phyloP scores from a whole-genome alignment of 2,329 filamentous ascomycete species.

The Penicillium thymicola region DNA sequence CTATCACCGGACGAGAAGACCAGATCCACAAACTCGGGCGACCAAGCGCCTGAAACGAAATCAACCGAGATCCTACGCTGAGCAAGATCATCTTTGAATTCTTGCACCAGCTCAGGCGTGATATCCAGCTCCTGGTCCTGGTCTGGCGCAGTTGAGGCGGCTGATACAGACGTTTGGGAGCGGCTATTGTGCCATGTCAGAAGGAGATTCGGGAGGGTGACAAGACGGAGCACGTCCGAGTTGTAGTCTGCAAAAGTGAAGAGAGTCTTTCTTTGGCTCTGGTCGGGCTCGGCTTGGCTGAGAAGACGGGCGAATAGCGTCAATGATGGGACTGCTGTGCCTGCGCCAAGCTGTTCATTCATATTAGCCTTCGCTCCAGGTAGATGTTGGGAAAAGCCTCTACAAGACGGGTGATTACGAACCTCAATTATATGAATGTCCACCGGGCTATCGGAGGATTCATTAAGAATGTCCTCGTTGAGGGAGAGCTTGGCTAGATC shows the following conservation, averaged over 20 bases:
- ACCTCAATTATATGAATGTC: conserved; percentile 44
- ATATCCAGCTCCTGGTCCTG: conserved; percentile 47
- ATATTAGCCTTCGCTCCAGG: background rate
- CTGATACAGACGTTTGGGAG: conserved; percentile 5
- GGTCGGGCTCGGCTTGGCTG: conserved; percentile 18
- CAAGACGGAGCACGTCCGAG: conserved; percentile 55
- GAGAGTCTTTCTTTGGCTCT: conserved; percentile 32
- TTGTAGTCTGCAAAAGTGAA: conserved; percentile 64
- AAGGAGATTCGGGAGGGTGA: conserved; percentile 60
- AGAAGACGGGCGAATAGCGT: conserved; percentile 54
- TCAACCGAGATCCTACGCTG: conserved; percentile 47
- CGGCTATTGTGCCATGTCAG: conserved; percentile 49
- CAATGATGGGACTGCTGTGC: conserved; percentile 58
- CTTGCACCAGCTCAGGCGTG: conserved; percentile 45
- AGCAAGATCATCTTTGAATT: conserved; percentile 46
- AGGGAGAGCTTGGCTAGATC: conserved; percentile 51
- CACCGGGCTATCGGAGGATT: conserved; percentile 8
- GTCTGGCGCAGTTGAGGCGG: background rate
- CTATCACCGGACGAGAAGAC: conserved; percentile 34
- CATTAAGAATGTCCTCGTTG: conserved; percentile 15
- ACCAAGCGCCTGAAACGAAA: conserved; percentile 61
- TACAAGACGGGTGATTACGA: conserved; percentile 6
- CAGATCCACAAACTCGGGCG: conserved; percentile 46
- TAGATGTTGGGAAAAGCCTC: background rate
- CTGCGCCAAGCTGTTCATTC: conserved; percentile 54